Evolutionary conservation across 257 asterid species (phyloP).

Genomic region (Capsicum chinense): DNA sequence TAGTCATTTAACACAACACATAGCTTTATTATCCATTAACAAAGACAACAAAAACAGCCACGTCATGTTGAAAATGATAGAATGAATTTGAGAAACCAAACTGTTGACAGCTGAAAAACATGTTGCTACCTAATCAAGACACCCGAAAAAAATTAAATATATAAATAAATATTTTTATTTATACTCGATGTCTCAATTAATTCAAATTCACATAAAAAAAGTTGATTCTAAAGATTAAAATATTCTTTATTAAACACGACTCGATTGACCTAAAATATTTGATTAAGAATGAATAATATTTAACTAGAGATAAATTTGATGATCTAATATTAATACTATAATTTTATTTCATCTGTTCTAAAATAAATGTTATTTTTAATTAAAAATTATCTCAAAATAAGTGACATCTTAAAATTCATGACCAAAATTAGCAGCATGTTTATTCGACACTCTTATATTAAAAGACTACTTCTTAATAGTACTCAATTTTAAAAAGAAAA

Average conservation of each 20-base stretch:
- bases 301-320: neutral
- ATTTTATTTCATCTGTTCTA: no score
- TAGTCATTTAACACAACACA: neutral
- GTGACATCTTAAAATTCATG: no score
- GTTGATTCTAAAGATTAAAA: accelerated
- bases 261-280: neutral
- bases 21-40: constrained; percentile 7
- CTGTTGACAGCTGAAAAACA: constrained; percentile 26
- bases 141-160: neutral
- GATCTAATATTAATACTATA: no score
- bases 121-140: neutral
- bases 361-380: no score
- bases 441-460: no score
- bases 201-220: neutral
- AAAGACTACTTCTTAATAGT: no score
- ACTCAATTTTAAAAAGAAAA: no score
- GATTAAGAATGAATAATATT: neutral
- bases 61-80: constrained; percentile 22
- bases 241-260: neutral
- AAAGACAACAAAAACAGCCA: constrained; percentile 2
- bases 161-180: no score
- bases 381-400: no score
- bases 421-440: no score
- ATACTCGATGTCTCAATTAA: neutral
- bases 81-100: neutral